Base-by-base conservation (phyloP, 2,329 filamentous ascomycete species). In the Plenodomus lindquistii region DNA sequence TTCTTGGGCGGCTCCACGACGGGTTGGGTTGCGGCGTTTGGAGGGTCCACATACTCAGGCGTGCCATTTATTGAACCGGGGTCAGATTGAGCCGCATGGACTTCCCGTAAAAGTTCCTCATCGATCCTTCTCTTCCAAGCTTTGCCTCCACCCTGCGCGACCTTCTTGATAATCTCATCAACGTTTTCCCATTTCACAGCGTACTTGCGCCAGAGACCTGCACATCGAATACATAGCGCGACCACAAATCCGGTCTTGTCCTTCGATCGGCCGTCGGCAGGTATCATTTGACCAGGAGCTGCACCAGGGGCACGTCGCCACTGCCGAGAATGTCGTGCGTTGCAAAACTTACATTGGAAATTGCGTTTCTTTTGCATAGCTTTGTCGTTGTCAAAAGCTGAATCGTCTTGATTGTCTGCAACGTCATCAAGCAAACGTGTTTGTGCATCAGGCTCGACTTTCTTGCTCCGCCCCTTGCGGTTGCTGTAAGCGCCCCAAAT, bases 261-360 rank as follows among this genome's bases (percentile, higher is more conserved):
- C 72, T 91, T 92, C 62, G 82, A 82, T 62, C 87, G 88, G 44
- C 81, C 80, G 9, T 95, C 85, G 4, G 80, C 83, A 19, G 82
- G 81, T 22, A 92, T 79, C 9, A 87, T 82, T 19, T 89, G 83
- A 15, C 86, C 88, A 11, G 89, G 83, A 3, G 86, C 79, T 8
- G 87, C 86, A 39, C 85, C 87, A 8, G 94, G 94, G 11, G 94
- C 94, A 50, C 93, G 84, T 46, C 94, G 84, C 94, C 94, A 99
- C 71, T 96, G 91, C 42, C 90, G 83, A 4, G 92, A 96, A 47
- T 81, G 80, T 52, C 87, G 88, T 2, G 85, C 89, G 42, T 79
- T 81, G 72, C 94, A 99, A 70, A 97, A 97, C 69, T 96, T 97
- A 81, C 94, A 99, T 57, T 91, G 82, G 65, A 99, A 97, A 17